These are phyloP conservation scores for Lippia alba DNA, from an alignment of 305 asterid species.

Conservation along the genomic window DNA sequence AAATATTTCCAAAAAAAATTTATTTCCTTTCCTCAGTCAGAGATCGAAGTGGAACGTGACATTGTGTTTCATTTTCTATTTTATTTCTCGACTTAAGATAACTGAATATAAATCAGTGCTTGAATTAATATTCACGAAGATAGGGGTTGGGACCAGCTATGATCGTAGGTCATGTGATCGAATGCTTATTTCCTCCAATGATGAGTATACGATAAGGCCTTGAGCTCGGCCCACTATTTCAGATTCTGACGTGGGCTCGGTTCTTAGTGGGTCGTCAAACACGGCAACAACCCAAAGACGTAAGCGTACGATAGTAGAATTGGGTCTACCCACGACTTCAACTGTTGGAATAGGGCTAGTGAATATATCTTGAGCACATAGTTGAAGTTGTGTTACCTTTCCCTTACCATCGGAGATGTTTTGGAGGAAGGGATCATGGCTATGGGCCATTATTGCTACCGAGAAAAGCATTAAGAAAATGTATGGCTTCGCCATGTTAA, in stretches of 20 bases:
- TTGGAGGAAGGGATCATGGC: constrained; percentile 26
- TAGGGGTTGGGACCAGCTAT: constrained; percentile 44
- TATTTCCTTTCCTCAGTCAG: too few species aligned
- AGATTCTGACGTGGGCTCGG: constrained; percentile 33
- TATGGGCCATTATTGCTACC: not conserved
- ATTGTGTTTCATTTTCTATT: too few species aligned
- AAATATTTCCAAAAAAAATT: too few species aligned
- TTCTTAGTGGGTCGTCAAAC: constrained; percentile 43
- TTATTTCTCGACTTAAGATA: too few species aligned
- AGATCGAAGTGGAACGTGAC: too few species aligned
- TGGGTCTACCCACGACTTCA: constrained; percentile 31
- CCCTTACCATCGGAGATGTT: not conserved
- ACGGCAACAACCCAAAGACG: constrained; percentile 37
- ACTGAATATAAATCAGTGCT: too few species aligned
- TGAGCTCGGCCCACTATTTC: constrained; percentile 42
- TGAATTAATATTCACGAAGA: not conserved
- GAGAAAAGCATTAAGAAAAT: constrained; percentile 5
- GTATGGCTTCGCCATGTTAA: constrained; percentile 9
- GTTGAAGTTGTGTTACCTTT: constrained; percentile 38
- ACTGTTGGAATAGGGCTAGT: constrained; percentile 41
- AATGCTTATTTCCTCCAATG: constrained; percentile 36
- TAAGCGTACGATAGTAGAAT: constrained; percentile 33
- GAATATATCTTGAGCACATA: constrained; percentile 47
- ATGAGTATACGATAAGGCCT: constrained; percentile 35
- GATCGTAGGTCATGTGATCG: constrained; percentile 38